These are phyloP conservation scores for Loxodes magnus DNA, from an alignment of 73 alveolate species.

Conservation along the genomic window DNA sequence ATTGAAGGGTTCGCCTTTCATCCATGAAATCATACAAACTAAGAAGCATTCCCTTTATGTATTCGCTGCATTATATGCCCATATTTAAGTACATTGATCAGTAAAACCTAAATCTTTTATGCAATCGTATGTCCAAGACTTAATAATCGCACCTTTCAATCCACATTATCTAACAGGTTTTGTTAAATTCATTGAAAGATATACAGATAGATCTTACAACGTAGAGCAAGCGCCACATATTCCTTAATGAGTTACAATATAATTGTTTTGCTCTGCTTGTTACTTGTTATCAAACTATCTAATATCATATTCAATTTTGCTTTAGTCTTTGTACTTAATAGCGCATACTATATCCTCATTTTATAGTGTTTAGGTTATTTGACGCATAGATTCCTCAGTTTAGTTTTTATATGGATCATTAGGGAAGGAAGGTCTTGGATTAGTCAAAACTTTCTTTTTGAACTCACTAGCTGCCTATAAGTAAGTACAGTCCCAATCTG, in stretches of 20 bases:
- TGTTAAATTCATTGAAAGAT: conserved; percentile 26
- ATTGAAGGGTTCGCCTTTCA: conserved; percentile 17
- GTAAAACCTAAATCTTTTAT: conserved; percentile 20
- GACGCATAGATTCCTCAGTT: too few relatives aligned
- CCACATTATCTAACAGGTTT: conserved; percentile 36
- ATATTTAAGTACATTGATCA: conserved; percentile 23
- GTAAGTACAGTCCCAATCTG: too few relatives aligned
- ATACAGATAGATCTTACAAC: conserved; percentile 21
- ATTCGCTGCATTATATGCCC: conserved; percentile 22
- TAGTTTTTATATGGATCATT: too few relatives aligned
- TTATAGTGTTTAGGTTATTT: too few relatives aligned
- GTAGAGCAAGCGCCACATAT: conserved; percentile 41
- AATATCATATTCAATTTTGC: conserved; percentile 11
- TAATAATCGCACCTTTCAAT: conserved; percentile 4
- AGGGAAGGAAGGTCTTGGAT: too few relatives aligned
- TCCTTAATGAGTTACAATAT: conserved; percentile 29
- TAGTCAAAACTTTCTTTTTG: too few relatives aligned
- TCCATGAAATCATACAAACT: conserved; percentile 26
- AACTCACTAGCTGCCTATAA: too few relatives aligned
- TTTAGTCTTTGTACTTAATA: conserved; percentile 5
- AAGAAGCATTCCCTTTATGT: conserved; percentile 27
- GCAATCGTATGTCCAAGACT: conserved; percentile 9
- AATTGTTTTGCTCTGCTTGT: conserved; percentile 6
- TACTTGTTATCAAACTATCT: conserved; percentile 12
- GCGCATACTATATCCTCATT: conserved; percentile 14